phyloP scores from a whole-genome alignment of 805 yeast genomes.

The Wickerhamomyces subpelliculosus region DNA sequence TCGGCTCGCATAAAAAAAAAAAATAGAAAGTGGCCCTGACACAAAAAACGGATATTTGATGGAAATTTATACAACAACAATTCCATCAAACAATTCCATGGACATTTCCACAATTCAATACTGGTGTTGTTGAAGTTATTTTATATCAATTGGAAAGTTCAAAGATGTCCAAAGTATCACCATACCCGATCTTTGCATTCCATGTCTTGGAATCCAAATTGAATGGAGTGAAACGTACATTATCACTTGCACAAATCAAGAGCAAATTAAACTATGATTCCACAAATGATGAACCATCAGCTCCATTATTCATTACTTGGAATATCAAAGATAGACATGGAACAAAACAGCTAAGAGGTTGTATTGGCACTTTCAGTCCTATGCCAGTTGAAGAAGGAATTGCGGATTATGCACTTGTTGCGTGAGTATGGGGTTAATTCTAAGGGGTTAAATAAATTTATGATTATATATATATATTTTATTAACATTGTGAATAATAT shows the following conservation, averaged over 20 bases:
- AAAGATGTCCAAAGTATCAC: background rate
- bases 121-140: background rate
- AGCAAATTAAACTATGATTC: no score
- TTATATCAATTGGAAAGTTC: background rate
- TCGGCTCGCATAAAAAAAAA: no score
- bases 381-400: slow-evolving; percentile 52
- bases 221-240: background rate
- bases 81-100: no score
- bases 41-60: no score
- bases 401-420: slow-evolving; percentile 49
- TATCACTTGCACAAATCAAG: slow-evolving; percentile 13
- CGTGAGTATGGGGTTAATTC: slow-evolving; percentile 23
- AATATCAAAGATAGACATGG: slow-evolving; percentile 29
- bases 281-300: slow-evolving; percentile 18
- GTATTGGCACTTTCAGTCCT: slow-evolving; percentile 82
- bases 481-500: no score
- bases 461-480: no score
- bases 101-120: no score
- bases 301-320: slow-evolving; percentile 90
- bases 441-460: no score
- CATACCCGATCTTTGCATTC: slow-evolving; percentile 25
- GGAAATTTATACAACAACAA: no score
- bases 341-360: slow-evolving; percentile 59
- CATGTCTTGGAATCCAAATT: slow-evolving; percentile 18
- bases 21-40: no score